phyloP scores from a whole-genome alignment of 805 yeast species.

The Yarrowia yakushimensis region DNA sequence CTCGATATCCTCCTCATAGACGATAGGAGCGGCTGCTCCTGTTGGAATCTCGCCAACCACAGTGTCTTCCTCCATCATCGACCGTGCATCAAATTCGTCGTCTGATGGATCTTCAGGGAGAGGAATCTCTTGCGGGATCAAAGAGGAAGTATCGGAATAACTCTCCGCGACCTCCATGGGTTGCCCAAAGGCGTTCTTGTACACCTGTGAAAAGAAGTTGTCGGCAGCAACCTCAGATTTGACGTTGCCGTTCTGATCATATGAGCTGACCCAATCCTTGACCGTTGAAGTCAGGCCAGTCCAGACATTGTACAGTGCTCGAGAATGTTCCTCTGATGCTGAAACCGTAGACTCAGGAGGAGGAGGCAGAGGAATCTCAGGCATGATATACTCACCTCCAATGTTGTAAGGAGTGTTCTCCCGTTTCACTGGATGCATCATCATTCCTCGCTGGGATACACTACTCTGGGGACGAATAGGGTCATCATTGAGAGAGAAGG shows the following conservation, averaged over 20 bases:
- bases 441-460: background rate
- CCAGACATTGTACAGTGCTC: conserved; percentile 16
- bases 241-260: background rate
- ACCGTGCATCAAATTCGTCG: conserved; percentile 7
- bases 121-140: background rate
- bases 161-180: background rate
- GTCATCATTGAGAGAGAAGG: background rate
- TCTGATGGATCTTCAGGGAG: conserved; percentile 4
- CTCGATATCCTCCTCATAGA: conserved; percentile 24
- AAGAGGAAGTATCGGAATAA: background rate
- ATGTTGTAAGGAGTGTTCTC: background rate
- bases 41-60: background rate
- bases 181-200: conserved; percentile 5
- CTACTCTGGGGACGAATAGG: conserved; percentile 11
- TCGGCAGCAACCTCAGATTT: background rate
- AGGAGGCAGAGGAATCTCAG: background rate
- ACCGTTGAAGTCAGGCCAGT: conserved; percentile 4
- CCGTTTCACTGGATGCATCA: background rate
- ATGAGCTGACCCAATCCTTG: conserved; percentile 11
- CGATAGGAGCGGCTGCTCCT: background rate
- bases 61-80: conserved; percentile 5
- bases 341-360: background rate
- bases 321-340: conserved; percentile 9
- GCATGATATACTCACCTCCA: background rate
- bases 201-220: conserved; percentile 12